Evolutionary conservation across 2,329 filamentous ascomycete genomes (phyloP), one percentile per base, ranked within the genome.

Genomic region (Fusarium temperatum): DNA sequence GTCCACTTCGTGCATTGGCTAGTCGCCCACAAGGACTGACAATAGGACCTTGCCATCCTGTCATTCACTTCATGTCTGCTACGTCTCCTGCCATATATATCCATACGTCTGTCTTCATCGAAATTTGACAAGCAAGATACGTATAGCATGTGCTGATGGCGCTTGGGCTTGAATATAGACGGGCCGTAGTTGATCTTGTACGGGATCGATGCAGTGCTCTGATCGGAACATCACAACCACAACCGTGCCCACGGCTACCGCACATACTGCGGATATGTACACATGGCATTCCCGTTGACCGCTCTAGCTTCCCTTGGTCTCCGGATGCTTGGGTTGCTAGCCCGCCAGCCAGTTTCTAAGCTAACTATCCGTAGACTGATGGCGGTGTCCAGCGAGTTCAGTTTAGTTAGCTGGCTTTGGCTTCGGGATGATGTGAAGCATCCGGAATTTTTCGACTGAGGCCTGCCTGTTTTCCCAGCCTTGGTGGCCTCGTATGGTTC

Each of bases 281-380:
- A 67, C 64, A 74, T 73, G 70, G 74, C 71, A 75, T 65, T 75
- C 67, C 68, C 62, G 76, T 76, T 78, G 76, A 78, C 76, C 76
- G 76, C 76, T 74, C 51, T 73, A 75, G 75, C 59, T 64, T 66
- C 64, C 70, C 59, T 70, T 54, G 66, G 61, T 69, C 76, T 72
- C 75, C 76, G 67, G 74, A 68, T 73, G 51, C 69, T 75, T 75
- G 75, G 74, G 68, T 65, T 68, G 53, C 70, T 75, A 67, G 68
- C 72, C 72, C 71, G 75, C 70, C 70, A 70, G 70, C 75, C 76
- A 69, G 66, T 58, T 60, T 75, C 51, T 66, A 63, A 70, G 65
- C 74, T 78, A 77, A 73, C 32, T 58, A 36, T 30, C 32, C 42
- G 42, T 51, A 38, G 42, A 58, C 64, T 54, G 60, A 76, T 74